Percentiles rank a stretch among this genome's conserved stretches.
These are phyloP conservation scores for Trebouxia sp. DNA, from an alignment of 139 green algal genomes.

Conservation along the genomic window DNA sequence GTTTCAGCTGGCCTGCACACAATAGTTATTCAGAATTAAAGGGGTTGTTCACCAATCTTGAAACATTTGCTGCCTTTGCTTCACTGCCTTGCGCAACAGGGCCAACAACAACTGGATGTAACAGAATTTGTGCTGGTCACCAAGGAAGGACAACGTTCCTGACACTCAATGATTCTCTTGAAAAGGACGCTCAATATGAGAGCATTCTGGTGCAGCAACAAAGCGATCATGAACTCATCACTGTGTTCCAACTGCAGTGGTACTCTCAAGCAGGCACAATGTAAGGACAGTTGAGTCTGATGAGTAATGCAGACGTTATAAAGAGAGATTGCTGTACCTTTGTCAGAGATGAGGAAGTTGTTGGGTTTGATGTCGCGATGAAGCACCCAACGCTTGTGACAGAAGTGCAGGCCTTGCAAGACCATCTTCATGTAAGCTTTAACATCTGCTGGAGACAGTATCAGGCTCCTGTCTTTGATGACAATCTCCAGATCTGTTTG, in stretches of 20 bases:
- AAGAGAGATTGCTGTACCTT: slow-evolving; percentile 13
- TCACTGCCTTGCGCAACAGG: too few relatives aligned
- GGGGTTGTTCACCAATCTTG: neutral
- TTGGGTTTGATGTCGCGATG: slow-evolving; percentile 93
- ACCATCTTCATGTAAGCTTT: slow-evolving; percentile 89
- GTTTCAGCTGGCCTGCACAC: slow-evolving; percentile 74
- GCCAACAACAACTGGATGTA: neutral
- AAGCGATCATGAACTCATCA: too few relatives aligned
- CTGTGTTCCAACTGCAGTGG: too few relatives aligned
- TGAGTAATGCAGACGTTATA: too few relatives aligned
- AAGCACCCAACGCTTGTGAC: slow-evolving; percentile 81
- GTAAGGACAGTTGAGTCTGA: too few relatives aligned
- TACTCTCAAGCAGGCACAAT: too few relatives aligned
- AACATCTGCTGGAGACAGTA: slow-evolving; percentile 75
- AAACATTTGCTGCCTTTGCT: too few relatives aligned
- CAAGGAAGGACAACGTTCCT: too few relatives aligned
- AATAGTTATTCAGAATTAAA: neutral
- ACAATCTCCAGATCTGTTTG: slow-evolving; percentile 81
- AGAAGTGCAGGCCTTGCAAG: slow-evolving; percentile 65
- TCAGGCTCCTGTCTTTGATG: slow-evolving; percentile 75
- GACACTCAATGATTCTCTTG: too few relatives aligned
- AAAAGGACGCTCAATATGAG: too few relatives aligned
- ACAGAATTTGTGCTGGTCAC: neutral
- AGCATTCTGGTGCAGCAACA: too few relatives aligned
- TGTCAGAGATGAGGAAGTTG: slow-evolving; percentile 80